Base-by-base conservation (phyloP, 768 basidiomycete species). In the Mycena olivaceomarginata region DNA sequence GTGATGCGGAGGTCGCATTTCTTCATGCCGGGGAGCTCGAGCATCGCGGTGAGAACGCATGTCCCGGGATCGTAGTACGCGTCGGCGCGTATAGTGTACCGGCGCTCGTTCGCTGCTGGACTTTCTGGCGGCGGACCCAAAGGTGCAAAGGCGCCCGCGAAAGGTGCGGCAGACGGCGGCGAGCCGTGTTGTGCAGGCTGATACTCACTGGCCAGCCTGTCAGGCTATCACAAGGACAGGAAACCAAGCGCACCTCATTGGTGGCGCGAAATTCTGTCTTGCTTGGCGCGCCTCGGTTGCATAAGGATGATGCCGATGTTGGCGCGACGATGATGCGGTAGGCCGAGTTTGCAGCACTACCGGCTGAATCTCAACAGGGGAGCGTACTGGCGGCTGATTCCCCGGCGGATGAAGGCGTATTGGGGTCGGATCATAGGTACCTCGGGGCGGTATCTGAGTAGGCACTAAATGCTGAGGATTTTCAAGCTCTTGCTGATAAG, bases 21-120 rank as follows among this genome's bases (percentile, higher is more conserved):
- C 81, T 89, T 90, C 82, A 94, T 87, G 59, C 94, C 94, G 5
- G 94, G 94, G 40, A 95, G 86, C 84, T 95, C 94, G 81, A 94
- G 89, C 85, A 91, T 87, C 68, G 91, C 92, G 73, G 88, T 89
- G 80, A 94, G 85, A 45, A 88, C 82, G 82, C 88, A 88, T 65
- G 88, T 90, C 48, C 88, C 86, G 51, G 82, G 79, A 81, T 92
- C 89, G 85, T 91, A 93, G 81, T 90, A 87, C 63, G 93, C 84
- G 84, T 95, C 94, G 43, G 92, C 87, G 79, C 92, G 91, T 76
- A 94, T 91, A 77, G 87, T 81, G 80, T 89, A 88, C 39, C 84
- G 85, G n/a, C 81, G 74, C 62, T 71, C 78, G 66, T 73, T 76
- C 59, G 69, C 65, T 45, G 53, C 71, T 43, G 74, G 75, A 37